These are phyloP conservation scores for Coemansia sp. DNA, from an alignment of 192 early-diverging fungal species.

Conservation along the genomic window DNA sequence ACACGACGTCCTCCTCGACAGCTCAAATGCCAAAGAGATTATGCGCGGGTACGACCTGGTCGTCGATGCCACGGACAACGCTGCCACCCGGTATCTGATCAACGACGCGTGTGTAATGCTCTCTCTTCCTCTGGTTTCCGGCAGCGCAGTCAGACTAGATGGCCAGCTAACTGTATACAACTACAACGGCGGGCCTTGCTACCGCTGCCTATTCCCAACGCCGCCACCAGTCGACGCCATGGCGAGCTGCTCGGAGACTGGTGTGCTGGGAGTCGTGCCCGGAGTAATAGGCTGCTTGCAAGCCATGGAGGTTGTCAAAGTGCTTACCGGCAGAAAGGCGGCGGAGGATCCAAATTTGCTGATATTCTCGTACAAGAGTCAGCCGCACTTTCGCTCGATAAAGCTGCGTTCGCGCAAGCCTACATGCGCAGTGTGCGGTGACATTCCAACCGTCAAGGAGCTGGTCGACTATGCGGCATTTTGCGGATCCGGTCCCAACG, in stretches of 20 bases:
- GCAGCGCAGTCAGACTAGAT: conserved; percentile 88
- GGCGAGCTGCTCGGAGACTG: conserved; percentile 89
- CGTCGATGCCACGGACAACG: conserved; percentile 94
- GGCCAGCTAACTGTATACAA: conserved; percentile 98
- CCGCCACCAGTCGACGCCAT: conserved; percentile 91
- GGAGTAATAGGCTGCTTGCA: conserved; percentile 92
- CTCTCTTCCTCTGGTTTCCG: conserved; percentile 84
- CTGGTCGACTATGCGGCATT: conserved; percentile 94
- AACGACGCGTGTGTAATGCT: conserved; percentile 92
- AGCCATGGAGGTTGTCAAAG: conserved; percentile 92
- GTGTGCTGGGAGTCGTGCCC: conserved; percentile 93
- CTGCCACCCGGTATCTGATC: conserved; percentile 91
- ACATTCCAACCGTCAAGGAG: conserved; percentile 75
- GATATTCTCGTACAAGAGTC: conserved; percentile 74
- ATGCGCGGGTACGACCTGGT: conserved; percentile 82
- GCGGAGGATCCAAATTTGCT: conserved; percentile 69
- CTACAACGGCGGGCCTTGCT: conserved; percentile 89
- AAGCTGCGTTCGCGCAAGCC: conserved; percentile 72
- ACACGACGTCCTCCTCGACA: conserved; percentile 78
- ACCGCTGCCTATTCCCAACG: conserved; percentile 91
- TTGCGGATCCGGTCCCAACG: conserved; percentile 79
- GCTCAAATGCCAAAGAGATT: conserved; percentile 78
- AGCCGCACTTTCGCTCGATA: conserved; percentile 79
- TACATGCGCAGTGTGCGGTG: conserved; percentile 87
- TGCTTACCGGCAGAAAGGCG: conserved; percentile 68